Evolutionary conservation across 2,329 filamentous ascomycete species (phyloP), one percentile per base, ranked within the genome.

Genomic region (Cadophora luteo-olivacea): DNA sequence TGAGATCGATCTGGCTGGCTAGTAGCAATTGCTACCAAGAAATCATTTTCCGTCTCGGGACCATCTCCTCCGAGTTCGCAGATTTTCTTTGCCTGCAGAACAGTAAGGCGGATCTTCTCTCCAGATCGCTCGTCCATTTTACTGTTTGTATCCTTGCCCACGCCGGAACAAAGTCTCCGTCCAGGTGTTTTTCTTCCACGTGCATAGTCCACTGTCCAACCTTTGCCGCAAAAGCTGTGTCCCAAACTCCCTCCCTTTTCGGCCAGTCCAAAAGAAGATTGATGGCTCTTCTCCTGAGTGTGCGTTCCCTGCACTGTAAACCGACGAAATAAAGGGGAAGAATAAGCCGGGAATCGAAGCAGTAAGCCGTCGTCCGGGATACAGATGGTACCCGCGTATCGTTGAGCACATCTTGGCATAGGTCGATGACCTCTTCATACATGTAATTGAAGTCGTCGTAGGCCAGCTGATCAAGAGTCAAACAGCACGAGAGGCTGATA

Each of bases 241-340:
- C 88, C 88, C 89, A 91, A 81, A 91, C 88, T 24, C 86, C 88
- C 77, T 91, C 89, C n/a, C 64, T 65, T n/a, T 89, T 82, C 12
- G 87, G 84, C 73, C 85, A 87, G 71, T 84, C 86, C 63, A 82
- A 80, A 65, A 91, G 78, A 11, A 91, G 79, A 71, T 86, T 82
- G 57, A 91, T 88, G 8, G 88, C 89, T 70, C 85, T 84, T 24
- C 87, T 82, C 19, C 89, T 83, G 36, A 86, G 81, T 1, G 79
- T 72, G 0, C 83, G 82, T 66, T 90, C 84, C 3, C 87, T 84
- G 73, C 88, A 91, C 74, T 89, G 89, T 11, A 86, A 88, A 7
- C 86, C 87, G 9, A 89, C 85, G 6, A 90, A 84, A 69, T 86
- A 91, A 1, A 91, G 81, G 0, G 87, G 87, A 7, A 88, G 85